These are phyloP conservation scores for Baudoinia panamericana DNA, from an alignment of 495 filamentous ascomycete species.

Conservation along the genomic window DNA sequence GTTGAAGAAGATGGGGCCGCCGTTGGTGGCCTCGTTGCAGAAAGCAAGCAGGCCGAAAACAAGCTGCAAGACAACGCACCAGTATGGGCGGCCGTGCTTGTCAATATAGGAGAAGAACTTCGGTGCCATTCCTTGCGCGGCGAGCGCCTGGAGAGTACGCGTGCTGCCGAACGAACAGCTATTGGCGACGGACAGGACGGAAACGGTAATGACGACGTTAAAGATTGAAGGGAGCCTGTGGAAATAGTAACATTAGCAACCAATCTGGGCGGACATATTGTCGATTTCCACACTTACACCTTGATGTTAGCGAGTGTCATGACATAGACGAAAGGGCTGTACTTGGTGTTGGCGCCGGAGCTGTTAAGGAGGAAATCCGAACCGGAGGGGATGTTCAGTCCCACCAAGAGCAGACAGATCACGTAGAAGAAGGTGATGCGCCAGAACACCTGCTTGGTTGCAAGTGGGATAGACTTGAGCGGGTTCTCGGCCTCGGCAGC, in stretches of 20 bases:
- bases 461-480: slow-evolving; percentile 33
- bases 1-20: slow-evolving; percentile 29
- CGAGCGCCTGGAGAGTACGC: slow-evolving; percentile 29
- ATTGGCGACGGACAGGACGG: slow-evolving; percentile 32
- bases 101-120: slow-evolving; percentile 30
- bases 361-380: slow-evolving; percentile 27
- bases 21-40: slow-evolving; percentile 4
- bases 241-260: no score
- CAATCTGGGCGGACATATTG: no score
- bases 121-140: slow-evolving; percentile 29
- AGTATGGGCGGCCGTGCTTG: slow-evolving; percentile 29
- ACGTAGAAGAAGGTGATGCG: slow-evolving; percentile 37
- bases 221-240: slow-evolving; percentile 31
- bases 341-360: slow-evolving; percentile 22
- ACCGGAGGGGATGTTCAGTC: slow-evolving; percentile 27
- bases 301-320: slow-evolving; percentile 29
- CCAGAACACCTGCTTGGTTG: slow-evolving; percentile 37
- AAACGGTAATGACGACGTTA: slow-evolving; percentile 32
- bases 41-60: slow-evolving; percentile 32
- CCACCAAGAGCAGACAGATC: slow-evolving; percentile 27
- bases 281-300: no score
- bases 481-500: slow-evolving; percentile 38
- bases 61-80: slow-evolving; percentile 40
- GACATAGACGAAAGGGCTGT: slow-evolving; percentile 30
- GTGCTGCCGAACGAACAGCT: slow-evolving; percentile 29